phyloP scores from a whole-genome alignment of 2,329 filamentous ascomycete genomes.

The Ophiostoma novo-ulmi region DNA sequence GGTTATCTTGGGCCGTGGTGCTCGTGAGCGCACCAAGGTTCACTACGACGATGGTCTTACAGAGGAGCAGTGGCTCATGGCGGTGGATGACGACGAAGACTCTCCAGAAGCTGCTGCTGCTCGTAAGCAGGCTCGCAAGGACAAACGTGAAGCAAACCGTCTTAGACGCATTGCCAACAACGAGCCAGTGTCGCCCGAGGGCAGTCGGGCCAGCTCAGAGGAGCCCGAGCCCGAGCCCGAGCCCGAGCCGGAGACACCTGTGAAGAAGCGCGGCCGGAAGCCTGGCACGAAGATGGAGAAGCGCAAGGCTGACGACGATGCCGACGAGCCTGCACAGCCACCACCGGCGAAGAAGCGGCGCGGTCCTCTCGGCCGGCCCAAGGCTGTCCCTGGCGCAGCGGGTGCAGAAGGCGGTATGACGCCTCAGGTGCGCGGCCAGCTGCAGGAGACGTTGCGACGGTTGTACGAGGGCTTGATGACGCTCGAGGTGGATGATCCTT shows the following conservation, averaged over 20 bases:
- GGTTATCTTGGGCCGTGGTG: conserved; percentile 73
- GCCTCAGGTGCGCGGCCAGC: conserved; percentile 63
- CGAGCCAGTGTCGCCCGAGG: conserved; percentile 59
- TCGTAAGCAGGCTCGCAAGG: conserved; percentile 79
- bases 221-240: conserved; percentile 39
- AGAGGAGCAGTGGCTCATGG: conserved; percentile 98
- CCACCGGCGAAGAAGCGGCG: conserved; percentile 74
- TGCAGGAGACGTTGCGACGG: conserved; percentile 72
- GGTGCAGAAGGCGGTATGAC: conserved; percentile 39
- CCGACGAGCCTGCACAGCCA: conserved; percentile 69
- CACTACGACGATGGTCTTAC: conserved; percentile 96
- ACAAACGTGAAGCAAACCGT: conserved; percentile 72
- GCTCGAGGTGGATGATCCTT: conserved; percentile 70
- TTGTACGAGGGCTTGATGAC: conserved; percentile 78
- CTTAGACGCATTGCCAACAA: conserved; percentile 49
- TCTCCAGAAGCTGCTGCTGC: conserved; percentile 87
- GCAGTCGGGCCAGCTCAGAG: conserved; percentile 79
- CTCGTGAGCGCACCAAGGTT: conserved; percentile 88
- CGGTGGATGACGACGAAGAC: conserved; percentile 94
- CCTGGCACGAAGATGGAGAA: conserved; percentile 69
- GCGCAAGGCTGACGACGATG: conserved; percentile 77
- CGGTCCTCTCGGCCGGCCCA: conserved; percentile 64
- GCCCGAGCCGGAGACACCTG: conserved; percentile 54
- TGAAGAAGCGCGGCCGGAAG: conserved; percentile 82
- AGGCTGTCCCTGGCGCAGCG: conserved; percentile 45